A percentile compares a stretch with the other conserved stretches of the same genome.
Conservation (phyloP, 257 asterid genomes). For the Solanum commersonii region DNA sequence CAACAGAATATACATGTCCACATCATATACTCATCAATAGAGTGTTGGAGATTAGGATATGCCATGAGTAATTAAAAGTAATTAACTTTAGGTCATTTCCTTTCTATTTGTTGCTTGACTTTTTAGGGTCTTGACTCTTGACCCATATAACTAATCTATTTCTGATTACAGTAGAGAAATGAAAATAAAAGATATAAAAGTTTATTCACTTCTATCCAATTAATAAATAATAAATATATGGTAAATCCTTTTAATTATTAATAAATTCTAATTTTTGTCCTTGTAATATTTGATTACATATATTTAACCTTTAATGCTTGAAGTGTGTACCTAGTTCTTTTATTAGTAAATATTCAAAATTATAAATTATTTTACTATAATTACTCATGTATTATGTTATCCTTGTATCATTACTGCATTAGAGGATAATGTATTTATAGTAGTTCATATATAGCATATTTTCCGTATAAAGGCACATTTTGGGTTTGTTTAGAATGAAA, state of each 20-base stretch:
- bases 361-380: background rate
- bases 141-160: background rate
- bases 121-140: background rate
- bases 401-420: background rate
- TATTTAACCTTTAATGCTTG: background rate
- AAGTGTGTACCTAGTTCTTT: background rate
- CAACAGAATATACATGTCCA: background rate
- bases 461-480: background rate
- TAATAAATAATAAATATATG: too few species aligned
- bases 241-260: background rate
- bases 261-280: background rate
- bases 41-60: background rate
- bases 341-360: background rate
- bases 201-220: background rate
- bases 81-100: background rate
- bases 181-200: background rate
- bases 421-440: background rate
- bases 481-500: background rate
- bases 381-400: background rate
- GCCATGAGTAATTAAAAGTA: background rate
- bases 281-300: background rate
- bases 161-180: background rate
- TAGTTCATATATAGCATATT: background rate
- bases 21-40: background rate
- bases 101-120: background rate